phyloP scores from a whole-genome alignment of 1,139 yeast genomes.

The Wickerhamiella infanticola region DNA sequence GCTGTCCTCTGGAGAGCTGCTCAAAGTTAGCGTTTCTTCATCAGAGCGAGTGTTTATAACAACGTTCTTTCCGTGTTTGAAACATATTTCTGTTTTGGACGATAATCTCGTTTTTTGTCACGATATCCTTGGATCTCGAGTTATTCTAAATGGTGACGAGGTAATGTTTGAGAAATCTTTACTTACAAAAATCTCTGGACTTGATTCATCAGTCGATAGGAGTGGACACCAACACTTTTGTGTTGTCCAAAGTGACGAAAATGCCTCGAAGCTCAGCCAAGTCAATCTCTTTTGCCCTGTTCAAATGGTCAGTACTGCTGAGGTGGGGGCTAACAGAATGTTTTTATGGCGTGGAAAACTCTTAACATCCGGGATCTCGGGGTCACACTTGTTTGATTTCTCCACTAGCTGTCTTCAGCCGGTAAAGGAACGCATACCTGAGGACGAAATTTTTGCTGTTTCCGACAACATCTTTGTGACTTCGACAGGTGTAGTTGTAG shows the following conservation, averaged over 20 bases:
- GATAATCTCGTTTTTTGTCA: background rate
- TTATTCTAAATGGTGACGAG: background rate
- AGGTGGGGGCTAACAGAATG: no score
- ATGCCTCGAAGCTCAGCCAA: background rate
- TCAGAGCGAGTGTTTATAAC: no score
- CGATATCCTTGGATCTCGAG: background rate
- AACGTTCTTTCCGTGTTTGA: no score
- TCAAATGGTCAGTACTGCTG: no score
- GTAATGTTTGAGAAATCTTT: background rate
- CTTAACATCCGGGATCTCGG: no score
- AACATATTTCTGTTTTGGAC: no score
- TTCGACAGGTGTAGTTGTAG: background rate
- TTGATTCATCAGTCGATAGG: background rate
- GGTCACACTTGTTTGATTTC: no score
- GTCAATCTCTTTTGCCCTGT: background rate
- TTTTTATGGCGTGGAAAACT: no score
- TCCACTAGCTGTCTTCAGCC: no score
- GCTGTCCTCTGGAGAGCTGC: no score
- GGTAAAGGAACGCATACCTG: no score
- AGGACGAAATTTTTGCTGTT: background rate
- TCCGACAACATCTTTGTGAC: background rate
- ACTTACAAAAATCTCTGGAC: background rate
- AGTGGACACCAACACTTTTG: background rate
- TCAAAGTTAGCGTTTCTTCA: no score
- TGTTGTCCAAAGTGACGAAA: background rate